Evolutionary conservation across 306 rosid species (phyloP), one percentile per base, ranked within the genome.

Genomic region (Pyrus bretschneideri): DNA sequence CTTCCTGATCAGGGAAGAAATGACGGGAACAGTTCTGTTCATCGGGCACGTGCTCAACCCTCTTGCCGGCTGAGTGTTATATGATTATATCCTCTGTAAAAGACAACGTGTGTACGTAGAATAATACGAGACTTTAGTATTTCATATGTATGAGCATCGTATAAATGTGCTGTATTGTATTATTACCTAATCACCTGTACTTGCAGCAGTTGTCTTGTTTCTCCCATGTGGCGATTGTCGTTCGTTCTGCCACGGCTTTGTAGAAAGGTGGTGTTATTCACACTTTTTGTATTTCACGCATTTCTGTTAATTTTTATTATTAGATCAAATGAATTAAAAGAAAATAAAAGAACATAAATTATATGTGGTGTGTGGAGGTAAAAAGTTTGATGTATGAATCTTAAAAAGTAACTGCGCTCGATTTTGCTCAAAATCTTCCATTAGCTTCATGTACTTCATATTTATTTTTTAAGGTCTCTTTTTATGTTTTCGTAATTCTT

Each of bases 41-140:
- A 80, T 79, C 23, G 95, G 98, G 3, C 94, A 94, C 70, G 88
- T 94, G 70, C 86, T 86, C 22, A 81, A 94, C 82, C 97, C 98
- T 74, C 90, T 87, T 58, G 80, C 76, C 12, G 74, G 0, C 13
- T 86, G 81, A 90, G 49, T 2, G 14, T 27, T 6, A 35, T 27
- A 71, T 60, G 40, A 35, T 35, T 6, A 6, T 35, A 6, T 3
- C 59, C 31, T 60, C 46, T 33, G 31, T 21, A 19, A 23, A 51
- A 69, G 10, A 45, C 7, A 73, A 64, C 31, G 33, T 68, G 33
- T 71, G 71, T 25, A 18, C 22, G 70, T 51, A 25, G 55, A 45
- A 65, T 27, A 42, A 81, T 35, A 44, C n/a, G 29, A 25, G 45
- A 46, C 54, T 30, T 0, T 44, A 51, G 54, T 73, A 35, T 2